Base-by-base conservation (phyloP, 345 rosid species). In the Lenwebbia sp. region DNA sequence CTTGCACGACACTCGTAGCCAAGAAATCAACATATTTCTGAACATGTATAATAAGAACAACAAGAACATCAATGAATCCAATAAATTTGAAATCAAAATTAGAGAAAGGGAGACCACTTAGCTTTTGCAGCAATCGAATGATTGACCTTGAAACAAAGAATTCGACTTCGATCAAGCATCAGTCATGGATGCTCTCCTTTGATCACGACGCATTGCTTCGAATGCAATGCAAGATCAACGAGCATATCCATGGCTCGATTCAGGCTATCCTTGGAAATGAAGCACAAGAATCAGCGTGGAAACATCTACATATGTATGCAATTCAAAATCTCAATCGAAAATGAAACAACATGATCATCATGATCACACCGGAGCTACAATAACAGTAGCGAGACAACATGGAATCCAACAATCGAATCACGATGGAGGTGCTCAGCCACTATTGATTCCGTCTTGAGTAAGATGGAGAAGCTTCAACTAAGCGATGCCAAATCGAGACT, bases 21-120 rank as follows among this genome's bases (percentile, higher is more conserved):
- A 13, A 58, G 28, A 58, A 58, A n/a, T 58, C 4, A n/a, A 58
- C 19, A n/a, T n/a, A 58, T n/a, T 58, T 58, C 28, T 58, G 13
- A n/a, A n/a, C 37, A 13, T 58, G 37, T 58, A 13, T 4, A n/a
- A 0, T 0, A 58, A n/a, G 1, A 58, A 58, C 17, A n/a, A n/a
- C 28, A 58, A 58, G 2, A n/a, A 58, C 17, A 58, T 5, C 28
- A n/a, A 5, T 58, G 70, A 58, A 58, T 58, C 17, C 17, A 58
- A 3, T 58, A 58, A 58, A 58, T 58, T 58, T n/a, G 37, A 58
- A 49, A 28, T 60, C 22, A 28, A 6, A 60, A 60, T 28, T 28
- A 60, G 21, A 60, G 40, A 28, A 6, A 28, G 37, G 19, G 40
- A 60, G 74, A 60, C 21, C 7, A 60, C 37, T 60, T 60, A 60